Base-by-base conservation (phyloP, 345 rosid genomes). In the Gossypium thurberi region DNA sequence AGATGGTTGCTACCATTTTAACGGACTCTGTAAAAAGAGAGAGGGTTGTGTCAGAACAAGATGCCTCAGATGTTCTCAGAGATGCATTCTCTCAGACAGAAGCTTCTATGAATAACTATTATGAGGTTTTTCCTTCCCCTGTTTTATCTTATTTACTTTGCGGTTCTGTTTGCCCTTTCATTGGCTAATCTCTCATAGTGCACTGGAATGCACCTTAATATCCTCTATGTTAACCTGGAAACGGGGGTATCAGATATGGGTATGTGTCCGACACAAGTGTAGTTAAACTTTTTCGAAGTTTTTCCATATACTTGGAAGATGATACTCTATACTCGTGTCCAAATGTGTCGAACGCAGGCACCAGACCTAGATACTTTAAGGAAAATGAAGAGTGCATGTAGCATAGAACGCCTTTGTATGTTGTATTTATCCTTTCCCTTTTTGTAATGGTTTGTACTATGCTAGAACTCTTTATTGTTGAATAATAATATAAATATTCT, bases 21-120 rank as follows among this genome's bases (percentile, higher is more conserved):
- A 87, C 91, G 20, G 91, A 95, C 87, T 72, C 94, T 18, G 78
- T 69, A 67, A 84, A 78, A 76, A 85, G 86, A 78, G 94, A 87
- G 81, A 91, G 78, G 82, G 90, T 95, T 73, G 64, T 92, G 64
- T 86, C 87, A 28, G 83, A 77, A 64, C 42, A 80, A 76, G 89
- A 95, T 87, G 99, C 94, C 74, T 84, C 99, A 0, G 89, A 91
- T 77, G 84, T 95, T 78, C 92, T 95, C 52, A 86, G 85, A 80
- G 89, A 81, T 65, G 91, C 91, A 79, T 80, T 95, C 84, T 87
- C 77, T 46, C 86, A 79, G 73, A 88, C 98, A 17, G 99, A 92
- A 87, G 92, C 90, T 60, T 77, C 84, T 81, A 71, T 95, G 91
- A 87, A 83, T 78, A 84, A 89, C 82, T 74, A 65, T 69, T 95